Conservation (phyloP, 495 filamentous ascomycete genomes). For the Tuber magnatum region DNA sequence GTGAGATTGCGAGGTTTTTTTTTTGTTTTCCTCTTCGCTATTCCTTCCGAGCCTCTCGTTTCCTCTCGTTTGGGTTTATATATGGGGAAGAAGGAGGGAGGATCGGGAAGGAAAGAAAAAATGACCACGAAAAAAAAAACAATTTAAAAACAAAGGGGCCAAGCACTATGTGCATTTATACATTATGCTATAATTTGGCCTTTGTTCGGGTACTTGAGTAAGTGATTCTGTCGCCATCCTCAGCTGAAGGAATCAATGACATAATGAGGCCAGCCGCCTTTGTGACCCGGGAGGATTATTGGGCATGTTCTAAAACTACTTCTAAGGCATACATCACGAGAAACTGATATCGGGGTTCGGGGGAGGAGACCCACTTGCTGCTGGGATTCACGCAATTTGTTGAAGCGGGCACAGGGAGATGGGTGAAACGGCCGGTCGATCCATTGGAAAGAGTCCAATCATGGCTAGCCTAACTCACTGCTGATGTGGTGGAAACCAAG, state of each 20-base stretch:
- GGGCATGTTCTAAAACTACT: background rate
- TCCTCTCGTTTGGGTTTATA: background rate
- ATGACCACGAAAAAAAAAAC: background rate
- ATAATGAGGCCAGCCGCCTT: background rate
- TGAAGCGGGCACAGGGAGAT: background rate
- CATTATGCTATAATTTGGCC: background rate
- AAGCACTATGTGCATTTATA: background rate
- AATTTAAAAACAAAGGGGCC: background rate
- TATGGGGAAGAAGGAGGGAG: background rate
- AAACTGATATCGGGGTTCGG: slow-evolving; percentile 2
- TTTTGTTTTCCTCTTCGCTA: background rate
- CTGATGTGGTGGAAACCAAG: background rate
- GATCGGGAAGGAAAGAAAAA: background rate
- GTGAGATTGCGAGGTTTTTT: background rate
- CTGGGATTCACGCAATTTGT: background rate
- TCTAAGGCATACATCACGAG: background rate
- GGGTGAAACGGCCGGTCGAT: slow-evolving; percentile 1
- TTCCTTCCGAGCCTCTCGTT: background rate
- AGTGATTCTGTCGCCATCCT: background rate
- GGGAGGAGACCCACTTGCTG: background rate
- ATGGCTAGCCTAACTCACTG: background rate
- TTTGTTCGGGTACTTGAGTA: background rate
- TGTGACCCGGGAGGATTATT: background rate
- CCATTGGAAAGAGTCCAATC: background rate
- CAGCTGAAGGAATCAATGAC: background rate